Conservation (phyloP, 305 asterid genomes). For the Fraxinus albicans region DNA sequence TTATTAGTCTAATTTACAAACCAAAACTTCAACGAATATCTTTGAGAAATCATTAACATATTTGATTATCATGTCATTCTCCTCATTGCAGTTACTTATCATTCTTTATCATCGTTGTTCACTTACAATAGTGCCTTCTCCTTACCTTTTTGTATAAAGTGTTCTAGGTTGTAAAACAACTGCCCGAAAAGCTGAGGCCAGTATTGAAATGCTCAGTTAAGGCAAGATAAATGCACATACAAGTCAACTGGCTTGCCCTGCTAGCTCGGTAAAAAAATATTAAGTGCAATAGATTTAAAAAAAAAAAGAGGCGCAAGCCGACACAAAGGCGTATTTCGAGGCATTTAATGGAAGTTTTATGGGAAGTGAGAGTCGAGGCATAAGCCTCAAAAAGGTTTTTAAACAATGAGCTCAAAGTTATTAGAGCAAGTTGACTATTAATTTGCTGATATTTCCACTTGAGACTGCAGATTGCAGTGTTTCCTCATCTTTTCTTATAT, state of each 20-base stretch:
- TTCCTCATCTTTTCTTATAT: background rate
- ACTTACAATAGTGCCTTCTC: background rate
- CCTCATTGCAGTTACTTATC: background rate
- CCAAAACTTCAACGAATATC: background rate
- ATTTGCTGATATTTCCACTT: background rate
- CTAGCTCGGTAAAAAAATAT: background rate
- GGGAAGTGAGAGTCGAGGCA: background rate
- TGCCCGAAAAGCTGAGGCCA: background rate
- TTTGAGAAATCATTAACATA: background rate
- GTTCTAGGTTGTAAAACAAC: background rate
- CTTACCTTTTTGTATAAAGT: background rate
- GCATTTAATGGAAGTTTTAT: background rate
- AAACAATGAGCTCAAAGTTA: background rate
- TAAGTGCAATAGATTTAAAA: background rate
- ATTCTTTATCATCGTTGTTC: background rate
- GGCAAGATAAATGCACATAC: background rate
- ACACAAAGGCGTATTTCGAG: background rate
- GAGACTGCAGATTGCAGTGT: slow-evolving; percentile 9
- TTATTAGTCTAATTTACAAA: background rate
- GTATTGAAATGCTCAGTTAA: background rate
- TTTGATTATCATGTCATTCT: background rate
- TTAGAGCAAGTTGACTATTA: background rate
- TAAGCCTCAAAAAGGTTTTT: background rate
- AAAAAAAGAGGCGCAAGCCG: background rate
- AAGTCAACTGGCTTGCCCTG: background rate